Base-by-base conservation (phyloP, 2,329 filamentous ascomycete genomes). In the Ophiosphaerella korrae region DNA sequence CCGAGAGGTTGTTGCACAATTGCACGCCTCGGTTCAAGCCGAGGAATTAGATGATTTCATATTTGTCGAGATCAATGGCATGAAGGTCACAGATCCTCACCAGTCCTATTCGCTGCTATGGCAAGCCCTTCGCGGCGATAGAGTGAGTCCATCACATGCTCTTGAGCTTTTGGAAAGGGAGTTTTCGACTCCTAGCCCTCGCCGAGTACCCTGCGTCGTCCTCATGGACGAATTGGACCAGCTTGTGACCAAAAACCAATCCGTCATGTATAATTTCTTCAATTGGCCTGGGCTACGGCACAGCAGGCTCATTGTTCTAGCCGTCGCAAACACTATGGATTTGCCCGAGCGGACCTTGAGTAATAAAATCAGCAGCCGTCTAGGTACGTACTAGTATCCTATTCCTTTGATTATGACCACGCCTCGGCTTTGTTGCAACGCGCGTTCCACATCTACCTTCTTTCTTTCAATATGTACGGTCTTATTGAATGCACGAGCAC, bases 261-360 rank as follows among this genome's bases (percentile, higher is more conserved):
- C 90, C n/a, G 94, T 99, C 75, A 99, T 99, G 94, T 99, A 99
- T 78, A 99, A 99, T 74, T 99, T 99, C 75, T 99, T 99, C 83
- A 99, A 99, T 70, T 99, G 94, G 94, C 94, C 94, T 3, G 89
- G 90, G 9, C 80, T 97, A 46, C 85, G 90, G 42, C 92, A 99
- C 74, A 96, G 91, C 46, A 86, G 92, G 42, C 81, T 99, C 38
- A 97, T 99, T 72, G 95, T 99, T 6, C 84, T 99, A 6, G 95
- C 95, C 9, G 94, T 99, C 14, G 95, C 94, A 45, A 99, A 99
- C 74, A 99, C 94, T 21, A 99, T 99, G 94, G 94, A 99, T 76
- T 77, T 99, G 50, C 94, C 94, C 0, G 94, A 99, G 75, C 83
- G 94, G 69, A 99, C 94, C 0, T 80, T 99, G 33, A 96, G 91